Evolutionary conservation across 805 yeast genomes (phyloP), one percentile per base, ranked within the genome.

Genomic region (Monosporozyma yasuniensis): DNA sequence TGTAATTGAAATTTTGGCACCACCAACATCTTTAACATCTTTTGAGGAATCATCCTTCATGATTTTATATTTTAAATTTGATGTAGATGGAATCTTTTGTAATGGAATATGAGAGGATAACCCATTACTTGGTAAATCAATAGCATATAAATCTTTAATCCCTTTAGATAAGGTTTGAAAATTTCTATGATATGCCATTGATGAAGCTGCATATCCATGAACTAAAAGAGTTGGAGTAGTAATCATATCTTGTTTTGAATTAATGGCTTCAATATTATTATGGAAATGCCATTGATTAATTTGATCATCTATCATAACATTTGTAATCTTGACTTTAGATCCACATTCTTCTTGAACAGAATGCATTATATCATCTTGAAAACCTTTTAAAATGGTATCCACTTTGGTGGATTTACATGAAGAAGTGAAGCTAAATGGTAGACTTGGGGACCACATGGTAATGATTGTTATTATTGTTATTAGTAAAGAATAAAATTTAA

Each of bases 201-300:
- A 76, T 1, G 95, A 87, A 0, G 98, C 96, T 1, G 96, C 96
- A 61, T 88, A 89, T 0, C 99, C 99, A 66, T 91, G 99, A 4
- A 93, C 68, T 53, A 91, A 66, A 2, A 93, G 54, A 3, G 73
- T 64, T 2, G 76, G 75, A 1, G 65, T 61, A 2, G 48, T 47
- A 10, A 68, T 57, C 4, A 42, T 42, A 5, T 54, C 49, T 12
- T 25, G 27, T 4, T 27, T 44, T 4, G 45, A 34, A 22, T 44
- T 44, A 9, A 44, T 30, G 10, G 46, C 27, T 4, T 58, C 62
- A 4, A 43, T 37, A 6, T 51, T 30, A 44, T 65, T 68, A 10
- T 52, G 64, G 55, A 65, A 58, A 56, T 62, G 64, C 68, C 66
- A 64, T 50, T 64, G 63, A 42, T 65, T 64, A 6, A 65, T 54